Evolutionary conservation across 169 alveolate species (phyloP).

Genomic region (Plasmodium vivax): DNA sequence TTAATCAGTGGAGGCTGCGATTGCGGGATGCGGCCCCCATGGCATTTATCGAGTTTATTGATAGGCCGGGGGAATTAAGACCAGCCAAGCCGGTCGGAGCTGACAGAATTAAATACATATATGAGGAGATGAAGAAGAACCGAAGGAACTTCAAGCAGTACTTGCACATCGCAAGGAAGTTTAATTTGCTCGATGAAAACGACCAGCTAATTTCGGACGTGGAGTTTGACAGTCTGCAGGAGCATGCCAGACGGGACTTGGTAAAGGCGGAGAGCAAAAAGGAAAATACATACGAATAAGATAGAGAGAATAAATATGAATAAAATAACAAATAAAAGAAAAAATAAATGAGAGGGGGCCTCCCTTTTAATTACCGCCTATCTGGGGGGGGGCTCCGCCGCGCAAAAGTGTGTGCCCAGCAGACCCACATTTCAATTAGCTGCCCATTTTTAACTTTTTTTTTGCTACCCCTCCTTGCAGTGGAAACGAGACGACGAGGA

Average conservation of each 20-base stretch:
- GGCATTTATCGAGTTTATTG: conserved; percentile 90
- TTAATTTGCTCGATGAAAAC: conserved; percentile 78
- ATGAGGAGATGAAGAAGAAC: conserved; percentile 78
- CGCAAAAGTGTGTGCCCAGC: not conserved
- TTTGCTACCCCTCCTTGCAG: conserved; percentile 7
- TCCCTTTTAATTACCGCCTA: not conserved
- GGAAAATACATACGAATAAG: too few species aligned
- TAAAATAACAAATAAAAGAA: too few species aligned
- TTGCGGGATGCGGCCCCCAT: conserved; percentile 88
- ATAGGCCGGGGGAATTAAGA: conserved; percentile 88
- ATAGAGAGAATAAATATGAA: too few species aligned
- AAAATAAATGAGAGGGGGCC: not conserved
- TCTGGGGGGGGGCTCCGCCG: not conserved
- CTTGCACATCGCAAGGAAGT: conserved; percentile 79
- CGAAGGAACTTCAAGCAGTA: conserved; percentile 83
- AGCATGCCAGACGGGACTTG: not conserved
- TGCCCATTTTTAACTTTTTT: not conserved
- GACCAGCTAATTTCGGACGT: conserved; percentile 76
- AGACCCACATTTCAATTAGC: not conserved
- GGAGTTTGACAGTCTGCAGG: not conserved
- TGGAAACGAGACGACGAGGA: conserved; percentile 70
- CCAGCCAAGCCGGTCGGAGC: conserved; percentile 91
- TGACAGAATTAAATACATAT: conserved; percentile 75
- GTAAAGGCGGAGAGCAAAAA: not conserved
- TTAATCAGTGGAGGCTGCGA: conserved; percentile 87